Evolutionary conservation across 345 rosid species (phyloP), one percentile per base, ranked within the genome.

Genomic region (Erodium maritimum): DNA sequence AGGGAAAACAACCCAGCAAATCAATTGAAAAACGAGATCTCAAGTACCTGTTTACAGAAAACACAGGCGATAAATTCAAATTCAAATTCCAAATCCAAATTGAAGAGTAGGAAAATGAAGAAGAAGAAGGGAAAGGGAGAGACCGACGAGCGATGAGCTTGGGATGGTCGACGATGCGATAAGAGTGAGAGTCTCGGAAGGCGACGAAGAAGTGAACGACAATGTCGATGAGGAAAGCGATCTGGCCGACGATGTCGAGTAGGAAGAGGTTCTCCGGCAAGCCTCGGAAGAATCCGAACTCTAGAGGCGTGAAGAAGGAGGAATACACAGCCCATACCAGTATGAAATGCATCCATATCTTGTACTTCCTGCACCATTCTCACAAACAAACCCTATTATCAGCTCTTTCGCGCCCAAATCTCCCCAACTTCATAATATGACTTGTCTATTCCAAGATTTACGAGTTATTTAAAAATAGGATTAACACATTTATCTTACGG

Each of bases 231-330:
- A 89, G 78, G 75, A 89, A 86, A 58, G 89, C 95, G 6, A 84
- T 3, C 65, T 89, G 95, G 42, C 96, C 95, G 45, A 62, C 82
- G 37, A 89, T 80, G 77, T 89, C 96, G 34, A 86, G 71, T 34
- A 86, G 56, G 59, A 82, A 82, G 58, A 89, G 87, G 55, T 75
- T 77, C 61, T 76, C 64, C 25, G 91, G 91, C 18, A 89, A 73
- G 59, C 95, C 96, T 19, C 89, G 75, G 73, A 82, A 89, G 80
- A 89, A 89, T 3, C 89, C 96, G 18, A 89, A 89, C 81, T 89
- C 95, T 80, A 89, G 19, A 1, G 96, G 96, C 50, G 96, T 89
- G 65, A 86, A 86, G 78, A 80, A 80, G 48, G 96, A 89, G 0
- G 96, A 89, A 72, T 89, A 86, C 46, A 86, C 33, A 62, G 95